Evolutionary conservation across 1,284 basidiomycete genomes (phyloP), one percentile per base, ranked within the genome.

Genomic region (Fomitopsis pinicola): DNA sequence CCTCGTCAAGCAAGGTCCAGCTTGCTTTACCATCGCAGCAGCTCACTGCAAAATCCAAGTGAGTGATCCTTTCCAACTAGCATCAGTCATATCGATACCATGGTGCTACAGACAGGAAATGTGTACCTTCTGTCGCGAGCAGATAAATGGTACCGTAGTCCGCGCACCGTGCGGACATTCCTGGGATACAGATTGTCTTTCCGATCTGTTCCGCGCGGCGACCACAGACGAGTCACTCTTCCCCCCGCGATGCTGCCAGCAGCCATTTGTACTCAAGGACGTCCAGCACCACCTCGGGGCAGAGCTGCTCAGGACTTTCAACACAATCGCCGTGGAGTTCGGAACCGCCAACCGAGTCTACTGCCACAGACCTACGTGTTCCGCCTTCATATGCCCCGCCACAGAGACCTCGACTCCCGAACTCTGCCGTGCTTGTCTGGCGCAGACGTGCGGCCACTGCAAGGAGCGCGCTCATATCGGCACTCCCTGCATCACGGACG

Each of bases 301-400:
- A 15, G 48, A 68, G 0, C 66, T 76, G 12, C 59, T 62, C 10
- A 55, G 58, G 5, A 60, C 62, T 0, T 76, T 77, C 60, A 63
- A 71, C 17, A 63, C 58, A 58, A 78, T 77, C 62, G 64, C 72
- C 0, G 12, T 63, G 19, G 80, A 82, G 63, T 78, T 76, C 64
- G 60, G 63, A 40, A 77, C 78, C 4, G 63, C 67, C 5, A 65
- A 75, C 55, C 71, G 79, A n/a, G 66, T 81, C 0, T 81, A 81
- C 62, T 81, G 80, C 64, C 68, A 72, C 22, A 68, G 66, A 12
- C 52, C 73, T 66, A 33, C 75, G 64, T 87, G 85, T 66, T 83
- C 82, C 3, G 62, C 71, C 0, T 87, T 86, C 71, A 72, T 87
- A 22, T 84, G 83, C 0, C 76, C 81, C 2, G 70, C 73, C 10